Evolutionary conservation across 2,329 filamentous ascomycete species (phyloP), one percentile per base, ranked within the genome.

Genomic region (Hymenoscyphus fraxineus): DNA sequence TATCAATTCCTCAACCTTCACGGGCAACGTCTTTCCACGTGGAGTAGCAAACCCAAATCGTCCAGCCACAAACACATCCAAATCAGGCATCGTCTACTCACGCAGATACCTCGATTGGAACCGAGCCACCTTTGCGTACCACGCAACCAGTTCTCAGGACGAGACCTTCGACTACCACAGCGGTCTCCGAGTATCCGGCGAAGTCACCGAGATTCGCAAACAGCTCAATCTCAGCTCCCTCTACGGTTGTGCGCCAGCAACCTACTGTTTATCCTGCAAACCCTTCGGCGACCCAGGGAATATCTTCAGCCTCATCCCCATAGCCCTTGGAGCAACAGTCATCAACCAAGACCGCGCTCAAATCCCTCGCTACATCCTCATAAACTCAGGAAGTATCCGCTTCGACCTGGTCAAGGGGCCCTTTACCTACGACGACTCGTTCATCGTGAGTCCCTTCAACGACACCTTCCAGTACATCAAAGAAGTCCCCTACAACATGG

Each of bases 21-120:
- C 64, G 12, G 71, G 70, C 13, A 64, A 69, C 22, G 63, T 59
- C 32, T 31, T 65, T 9, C 71, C 71, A 31, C 62, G 61, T 16
- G 71, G 71, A 13, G 71, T 73, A 15, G 51, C 69, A 22, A 59
- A 83, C 80, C 71, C 71, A 35, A 67, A 65, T 12, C 61, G 68
- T 58, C 65, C 62, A 60, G 70, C 71, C 5, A 67, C 64, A 15
- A 71, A 71, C 39, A 69, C 65, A n/a, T 71, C 71, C 7, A 72
- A 66, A 9, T 67, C 66, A 22, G 64, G 69, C 12, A 54, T 71
- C 6, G 68, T 70, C 1, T 97, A 96, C 75, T 84, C 83, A 56
- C 86, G 93, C 40, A 85, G 88, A 63, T 97, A 97, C 76, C 92
- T 97, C 66, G 93, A 97, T 78, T 97, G 93, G 79, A 97, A 97